phyloP scores from a whole-genome alignment of 805 yeast species.

The Jamesozyma gamospora region DNA sequence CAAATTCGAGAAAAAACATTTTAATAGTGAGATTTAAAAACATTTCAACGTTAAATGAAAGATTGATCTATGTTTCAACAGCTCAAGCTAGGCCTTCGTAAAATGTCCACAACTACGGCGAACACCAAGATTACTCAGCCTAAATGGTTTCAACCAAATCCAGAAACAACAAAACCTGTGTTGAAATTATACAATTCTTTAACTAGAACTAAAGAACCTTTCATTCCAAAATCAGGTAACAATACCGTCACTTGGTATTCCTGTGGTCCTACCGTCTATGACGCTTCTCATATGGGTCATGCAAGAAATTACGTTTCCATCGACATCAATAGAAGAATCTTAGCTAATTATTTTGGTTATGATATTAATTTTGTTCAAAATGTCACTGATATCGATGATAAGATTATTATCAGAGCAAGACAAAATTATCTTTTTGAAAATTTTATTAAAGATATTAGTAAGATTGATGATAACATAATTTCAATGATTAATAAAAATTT shows the following conservation, averaged over 20 bases:
- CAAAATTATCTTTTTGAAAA: conserved; percentile 68
- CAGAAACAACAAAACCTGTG: conserved; percentile 27
- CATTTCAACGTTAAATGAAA: too few relatives aligned
- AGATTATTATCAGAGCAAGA: conserved; percentile 89
- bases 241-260: conserved; percentile 84
- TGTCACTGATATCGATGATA: conserved; percentile 98
- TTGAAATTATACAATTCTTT: conserved; percentile 72
- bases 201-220: conserved; percentile 70
- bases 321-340: conserved; percentile 82
- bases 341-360: conserved; percentile 88
- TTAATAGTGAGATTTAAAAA: too few relatives aligned
- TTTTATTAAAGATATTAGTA: conserved; percentile 19
- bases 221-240: conserved; percentile 52
- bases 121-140: conserved; percentile 37
- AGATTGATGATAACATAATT: conserved; percentile 4
- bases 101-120: conserved; percentile 5
- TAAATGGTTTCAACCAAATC: conserved; percentile 39
- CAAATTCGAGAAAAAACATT: too few relatives aligned
- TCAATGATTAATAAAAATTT: conserved; percentile 35
- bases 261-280: conserved; percentile 98
- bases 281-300: conserved; percentile 95
- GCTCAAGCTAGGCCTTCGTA: background rate
- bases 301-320: conserved; percentile 94
- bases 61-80: too few relatives aligned
- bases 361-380: conserved; percentile 84